Evolutionary conservation across 441 rosid genomes (phyloP).

Genomic region (Adansonia madagascariensis): DNA sequence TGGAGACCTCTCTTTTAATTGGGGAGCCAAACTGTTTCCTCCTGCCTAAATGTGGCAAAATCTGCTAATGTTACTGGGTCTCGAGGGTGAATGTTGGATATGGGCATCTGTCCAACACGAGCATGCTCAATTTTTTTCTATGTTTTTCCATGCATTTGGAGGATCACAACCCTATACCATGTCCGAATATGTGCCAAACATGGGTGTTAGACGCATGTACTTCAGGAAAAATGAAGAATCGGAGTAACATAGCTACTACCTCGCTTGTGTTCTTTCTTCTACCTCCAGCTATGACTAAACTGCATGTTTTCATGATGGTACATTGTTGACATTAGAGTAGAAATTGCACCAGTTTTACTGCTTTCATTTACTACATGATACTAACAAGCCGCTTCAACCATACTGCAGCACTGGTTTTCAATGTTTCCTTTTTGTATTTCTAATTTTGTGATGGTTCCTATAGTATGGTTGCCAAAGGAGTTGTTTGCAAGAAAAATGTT

Average conservation of each 20-base stretch:
- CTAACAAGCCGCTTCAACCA: constrained; percentile 11
- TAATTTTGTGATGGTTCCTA: constrained; percentile 37
- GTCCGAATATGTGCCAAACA: no score
- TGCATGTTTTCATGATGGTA: neutral
- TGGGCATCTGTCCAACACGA: no score
- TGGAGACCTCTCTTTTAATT: constrained; percentile 1
- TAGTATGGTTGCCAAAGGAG: constrained; percentile 94
- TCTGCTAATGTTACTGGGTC: neutral
- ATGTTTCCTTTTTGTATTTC: constrained; percentile 2
- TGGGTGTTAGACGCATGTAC: no score
- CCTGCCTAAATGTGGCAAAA: neutral
- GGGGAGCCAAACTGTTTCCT: neutral
- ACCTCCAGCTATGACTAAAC: neutral
- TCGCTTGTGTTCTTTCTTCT: neutral
- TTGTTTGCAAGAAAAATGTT: constrained; percentile 98
- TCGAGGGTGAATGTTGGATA: no score
- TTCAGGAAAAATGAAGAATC: no score
- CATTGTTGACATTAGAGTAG: neutral
- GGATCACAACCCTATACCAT: no score
- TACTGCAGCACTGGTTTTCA: neutral
- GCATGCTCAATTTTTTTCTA: no score
- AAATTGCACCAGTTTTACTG: neutral
- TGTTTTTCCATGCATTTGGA: no score
- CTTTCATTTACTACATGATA: neutral
- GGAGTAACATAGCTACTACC: neutral